phyloP scores from a whole-genome alignment of 495 filamentous ascomycete genomes.

The Aspergillus saccharolyticus region DNA sequence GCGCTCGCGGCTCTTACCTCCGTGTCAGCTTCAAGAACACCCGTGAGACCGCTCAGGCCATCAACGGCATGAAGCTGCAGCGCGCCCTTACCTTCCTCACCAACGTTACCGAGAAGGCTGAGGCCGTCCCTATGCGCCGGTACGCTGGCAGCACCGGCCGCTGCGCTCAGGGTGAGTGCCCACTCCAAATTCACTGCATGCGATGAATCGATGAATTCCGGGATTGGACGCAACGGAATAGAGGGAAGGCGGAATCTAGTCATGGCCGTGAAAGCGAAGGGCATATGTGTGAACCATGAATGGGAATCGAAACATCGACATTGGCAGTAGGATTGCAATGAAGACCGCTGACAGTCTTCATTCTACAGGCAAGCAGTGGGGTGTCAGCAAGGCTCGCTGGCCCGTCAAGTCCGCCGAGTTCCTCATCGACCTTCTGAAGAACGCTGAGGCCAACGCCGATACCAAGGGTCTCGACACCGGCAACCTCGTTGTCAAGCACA shows the following conservation, averaged over 20 bases:
- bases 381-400: slow-evolving; percentile 96
- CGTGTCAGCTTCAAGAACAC: slow-evolving; percentile 99
- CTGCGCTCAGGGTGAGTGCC: slow-evolving; percentile 88
- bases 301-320: background rate
- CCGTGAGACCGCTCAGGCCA: slow-evolving; percentile 96
- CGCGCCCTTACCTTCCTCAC: slow-evolving; percentile 92
- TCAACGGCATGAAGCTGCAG: slow-evolving; percentile 98
- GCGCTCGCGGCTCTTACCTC: slow-evolving; percentile 95
- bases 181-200: slow-evolving; percentile 7
- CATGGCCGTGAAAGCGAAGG: background rate
- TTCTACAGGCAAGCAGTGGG: slow-evolving; percentile 88
- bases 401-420: slow-evolving; percentile 98
- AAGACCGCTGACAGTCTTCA: slow-evolving; percentile 20
- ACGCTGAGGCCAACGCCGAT: slow-evolving; percentile 98
- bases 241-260: background rate
- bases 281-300: background rate
- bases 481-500: slow-evolving; percentile 97
- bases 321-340: background rate
- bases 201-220: background rate
- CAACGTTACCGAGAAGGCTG: slow-evolving; percentile 91
- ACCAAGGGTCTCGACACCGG: slow-evolving; percentile 97
- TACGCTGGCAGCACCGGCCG: slow-evolving; percentile 93
- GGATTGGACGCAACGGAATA: background rate
- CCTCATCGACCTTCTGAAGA: slow-evolving; percentile 94
- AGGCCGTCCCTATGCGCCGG: slow-evolving; percentile 94